Conservation (phyloP, 2,329 filamentous ascomycete species). For the Coleophoma eucalyptorum region DNA sequence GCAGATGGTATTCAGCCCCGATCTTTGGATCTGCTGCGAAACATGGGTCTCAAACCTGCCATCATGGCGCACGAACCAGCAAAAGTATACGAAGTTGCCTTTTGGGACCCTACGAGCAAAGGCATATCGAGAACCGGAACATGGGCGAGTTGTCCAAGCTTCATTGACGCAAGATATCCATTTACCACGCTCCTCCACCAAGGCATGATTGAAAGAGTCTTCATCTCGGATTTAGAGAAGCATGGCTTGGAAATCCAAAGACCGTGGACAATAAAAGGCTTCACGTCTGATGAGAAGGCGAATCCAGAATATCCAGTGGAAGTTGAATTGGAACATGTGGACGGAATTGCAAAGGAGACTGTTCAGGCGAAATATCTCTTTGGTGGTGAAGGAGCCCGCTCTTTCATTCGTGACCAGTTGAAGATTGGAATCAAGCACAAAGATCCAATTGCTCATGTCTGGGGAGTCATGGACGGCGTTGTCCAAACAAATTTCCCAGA, state of each 20-base stretch:
- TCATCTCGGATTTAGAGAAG: constrained; percentile 62
- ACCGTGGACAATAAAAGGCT: constrained; percentile 61
- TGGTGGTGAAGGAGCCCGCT: constrained; percentile 67
- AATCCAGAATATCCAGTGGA: constrained; percentile 72
- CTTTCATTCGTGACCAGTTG: constrained; percentile 59
- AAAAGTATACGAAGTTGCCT: constrained; percentile 75
- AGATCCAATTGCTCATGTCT: constrained; percentile 67
- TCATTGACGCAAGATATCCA: constrained; percentile 69
- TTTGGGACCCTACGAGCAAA: constrained; percentile 63
- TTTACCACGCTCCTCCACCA: constrained; percentile 71
- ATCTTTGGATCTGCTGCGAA: constrained; percentile 80
- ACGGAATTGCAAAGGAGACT: constrained; percentile 69
- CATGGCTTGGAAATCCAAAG: constrained; percentile 58
- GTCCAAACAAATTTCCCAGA: constrained; percentile 73
- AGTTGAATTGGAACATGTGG: constrained; percentile 72
- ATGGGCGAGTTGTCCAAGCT: constrained; percentile 86
- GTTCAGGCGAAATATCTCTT: constrained; percentile 68
- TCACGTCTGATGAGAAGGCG: constrained; percentile 51
- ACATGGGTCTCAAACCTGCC: constrained; percentile 83
- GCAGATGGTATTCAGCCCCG: constrained; percentile 91
- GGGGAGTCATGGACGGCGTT: constrained; percentile 74
- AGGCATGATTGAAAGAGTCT: constrained; percentile 66
- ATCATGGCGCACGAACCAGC: constrained; percentile 88
- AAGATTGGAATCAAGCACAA: constrained; percentile 69
- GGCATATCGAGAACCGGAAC: constrained; percentile 64